phyloP scores from a whole-genome alignment of 805 yeast species.

The Helenozyma rhizophorensis region DNA sequence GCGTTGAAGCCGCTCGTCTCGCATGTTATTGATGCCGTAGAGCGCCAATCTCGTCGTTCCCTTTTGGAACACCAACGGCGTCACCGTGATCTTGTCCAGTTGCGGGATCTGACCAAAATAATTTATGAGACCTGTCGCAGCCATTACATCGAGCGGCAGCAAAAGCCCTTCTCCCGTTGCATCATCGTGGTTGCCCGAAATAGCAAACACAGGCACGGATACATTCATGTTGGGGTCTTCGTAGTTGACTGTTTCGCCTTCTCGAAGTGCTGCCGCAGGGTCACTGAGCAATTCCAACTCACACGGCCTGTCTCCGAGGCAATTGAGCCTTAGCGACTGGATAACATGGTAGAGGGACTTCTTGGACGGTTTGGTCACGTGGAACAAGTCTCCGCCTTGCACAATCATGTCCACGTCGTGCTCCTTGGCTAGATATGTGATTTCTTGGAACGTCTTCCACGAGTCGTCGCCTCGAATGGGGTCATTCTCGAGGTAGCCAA shows the following conservation, averaged over 20 bases:
- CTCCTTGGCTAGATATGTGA: conserved; percentile 63
- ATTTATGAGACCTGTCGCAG: conserved; percentile 78
- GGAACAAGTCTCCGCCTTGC: conserved; percentile 93
- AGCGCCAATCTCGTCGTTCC: conserved; percentile 79
- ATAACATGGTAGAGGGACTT: conserved; percentile 82
- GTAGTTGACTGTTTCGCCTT: conserved; percentile 72
- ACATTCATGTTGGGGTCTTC: conserved; percentile 89
- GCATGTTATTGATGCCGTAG: conserved; percentile 82
- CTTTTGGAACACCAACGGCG: conserved; percentile 78
- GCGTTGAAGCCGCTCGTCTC: conserved; percentile 84
- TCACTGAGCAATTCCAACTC: conserved; percentile 81
- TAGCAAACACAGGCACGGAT: conserved; percentile 85
- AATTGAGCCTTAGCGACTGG: conserved; percentile 60
- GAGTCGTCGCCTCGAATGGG: conserved; percentile 88
- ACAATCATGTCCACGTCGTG: conserved; percentile 80
- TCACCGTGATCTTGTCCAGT: conserved; percentile 66
- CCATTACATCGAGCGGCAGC: conserved; percentile 80
- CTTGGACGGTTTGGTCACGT: conserved; percentile 82
- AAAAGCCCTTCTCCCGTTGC: conserved; percentile 82
- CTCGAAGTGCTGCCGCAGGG: conserved; percentile 57
- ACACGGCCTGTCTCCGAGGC: conserved; percentile 85
- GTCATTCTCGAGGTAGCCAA: conserved; percentile 87
- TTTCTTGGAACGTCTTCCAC: conserved; percentile 83
- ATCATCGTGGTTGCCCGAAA: conserved; percentile 96
- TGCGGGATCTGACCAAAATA: conserved; percentile 83